Conservation (phyloP, 257 asterid species). For the Anisodus acutangulus region DNA sequence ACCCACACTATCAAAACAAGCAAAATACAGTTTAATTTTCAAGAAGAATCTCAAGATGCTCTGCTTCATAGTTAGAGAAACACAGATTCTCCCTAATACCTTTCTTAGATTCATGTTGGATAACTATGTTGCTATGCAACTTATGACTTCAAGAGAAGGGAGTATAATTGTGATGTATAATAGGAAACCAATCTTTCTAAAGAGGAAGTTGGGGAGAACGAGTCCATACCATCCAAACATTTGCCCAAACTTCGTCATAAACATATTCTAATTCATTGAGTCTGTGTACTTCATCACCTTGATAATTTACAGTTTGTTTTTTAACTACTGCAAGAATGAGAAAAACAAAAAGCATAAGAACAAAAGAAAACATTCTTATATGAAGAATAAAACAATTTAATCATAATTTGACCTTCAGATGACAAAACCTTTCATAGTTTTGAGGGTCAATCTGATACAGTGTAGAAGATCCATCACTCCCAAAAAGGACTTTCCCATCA, state of each 20-base stretch:
- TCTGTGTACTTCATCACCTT: conserved; percentile 74
- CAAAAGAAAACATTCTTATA: not conserved
- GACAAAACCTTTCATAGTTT: conserved; percentile 65
- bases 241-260: conserved; percentile 95
- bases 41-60: conserved; percentile 21
- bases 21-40: not conserved
- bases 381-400: conserved; percentile 2
- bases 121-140: not conserved
- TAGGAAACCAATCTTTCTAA: not conserved
- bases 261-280: conserved; percentile 90
- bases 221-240: conserved; percentile 72
- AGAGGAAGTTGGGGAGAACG: not conserved
- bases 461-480: conserved; percentile 90
- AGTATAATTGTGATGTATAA: not conserved
- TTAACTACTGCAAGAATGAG: conserved; percentile 54
- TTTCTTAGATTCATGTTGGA: not conserved
- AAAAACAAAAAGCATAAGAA: not conserved
- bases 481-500: conserved; percentile 73
- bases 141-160: not conserved
- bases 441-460: conserved; percentile 76
- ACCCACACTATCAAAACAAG: not conserved
- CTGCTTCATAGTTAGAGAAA: not conserved
- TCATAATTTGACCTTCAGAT: conserved; percentile 33
- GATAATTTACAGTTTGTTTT: conserved; percentile 66
- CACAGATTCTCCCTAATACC: not conserved